Evolutionary conservation across 345 rosid species (phyloP), one percentile per base, ranked within the genome.

Genomic region (Hevea brasiliensis): DNA sequence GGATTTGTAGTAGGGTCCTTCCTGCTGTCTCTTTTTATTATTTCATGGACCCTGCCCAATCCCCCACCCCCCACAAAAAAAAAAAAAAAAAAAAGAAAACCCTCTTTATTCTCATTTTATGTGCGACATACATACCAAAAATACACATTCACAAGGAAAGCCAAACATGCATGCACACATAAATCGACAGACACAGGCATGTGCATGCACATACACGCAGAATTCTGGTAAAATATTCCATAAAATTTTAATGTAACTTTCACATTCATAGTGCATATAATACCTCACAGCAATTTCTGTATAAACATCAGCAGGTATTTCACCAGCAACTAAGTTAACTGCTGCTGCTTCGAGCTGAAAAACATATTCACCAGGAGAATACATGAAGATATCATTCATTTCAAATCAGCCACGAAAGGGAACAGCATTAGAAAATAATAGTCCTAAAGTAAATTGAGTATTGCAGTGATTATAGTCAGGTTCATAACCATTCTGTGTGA

Each of bases 211-310:
- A 44, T n/a, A 10, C 9, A 26, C 27, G 35, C 42, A 56, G 61
- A 5, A 32, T 51, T 32, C 15, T 23, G 35, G 18, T 11, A 27
- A 44, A 29, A 54, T 65, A 18, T 55, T 61, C 32, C 21, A 44
- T 35, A 65, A n/a, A 17, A 44, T 15, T 40, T 37, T 29, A 58
- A 29, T 4, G 47, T 73, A 67, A 67, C 17, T 50, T 48, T 10
- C 23, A 51, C 41, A 29, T 35, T 35, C 9, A 67, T 27, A 20
- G 62, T 75, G 71, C 11, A 17, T 53, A 65, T 26, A 58, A 66
- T 91, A 95, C 99, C 99, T 95, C 79, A 64, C 71, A 65, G 99
- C 92, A 79, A 95, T 95, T 85, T 89, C 99, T 45, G 98, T 84
- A 80, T 95, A 95, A 76, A 95, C 96, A 85, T 95, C 99, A 68